phyloP scores from a whole-genome alignment of 2,329 filamentous ascomycete genomes.

The Microdochium bolleyi region DNA sequence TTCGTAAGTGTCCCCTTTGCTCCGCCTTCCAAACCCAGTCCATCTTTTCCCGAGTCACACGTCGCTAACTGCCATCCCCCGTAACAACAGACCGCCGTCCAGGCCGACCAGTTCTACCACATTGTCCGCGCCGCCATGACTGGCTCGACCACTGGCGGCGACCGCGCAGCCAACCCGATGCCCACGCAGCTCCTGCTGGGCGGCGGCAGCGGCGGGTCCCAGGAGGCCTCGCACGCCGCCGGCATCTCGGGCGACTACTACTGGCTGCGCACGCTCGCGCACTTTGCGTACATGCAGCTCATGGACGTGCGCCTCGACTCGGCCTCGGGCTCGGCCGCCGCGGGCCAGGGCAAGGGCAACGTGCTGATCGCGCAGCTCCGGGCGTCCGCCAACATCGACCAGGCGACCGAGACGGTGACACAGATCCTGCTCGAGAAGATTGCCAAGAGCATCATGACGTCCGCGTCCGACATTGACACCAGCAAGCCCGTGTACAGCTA shows the following conservation, averaged over 20 bases:
- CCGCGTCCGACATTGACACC: background rate
- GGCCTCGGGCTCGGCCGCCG: background rate
- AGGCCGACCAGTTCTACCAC: background rate
- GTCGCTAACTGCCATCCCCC: background rate
- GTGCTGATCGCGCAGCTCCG: background rate
- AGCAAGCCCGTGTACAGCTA: background rate
- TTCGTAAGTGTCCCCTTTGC: background rate
- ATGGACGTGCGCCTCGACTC: background rate
- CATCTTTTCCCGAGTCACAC: background rate
- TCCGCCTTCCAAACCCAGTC: background rate
- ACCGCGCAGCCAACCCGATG: background rate
- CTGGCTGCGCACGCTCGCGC: background rate
- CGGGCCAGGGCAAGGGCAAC: background rate
- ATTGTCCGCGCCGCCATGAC: background rate
- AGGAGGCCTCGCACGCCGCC: background rate
- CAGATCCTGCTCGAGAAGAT: background rate
- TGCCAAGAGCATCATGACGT: slow-evolving; percentile 1
- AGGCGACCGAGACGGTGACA: background rate
- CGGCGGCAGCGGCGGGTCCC: background rate
- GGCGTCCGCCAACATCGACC: background rate
- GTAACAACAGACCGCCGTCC: background rate
- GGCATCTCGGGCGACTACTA: background rate
- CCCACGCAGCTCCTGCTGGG: background rate
- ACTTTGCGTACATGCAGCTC: background rate
- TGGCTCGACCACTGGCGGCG: background rate